These are phyloP conservation scores for Xenoacremonium recifei DNA, from an alignment of 2,329 filamentous ascomycete genomes.

Conservation along the genomic window DNA sequence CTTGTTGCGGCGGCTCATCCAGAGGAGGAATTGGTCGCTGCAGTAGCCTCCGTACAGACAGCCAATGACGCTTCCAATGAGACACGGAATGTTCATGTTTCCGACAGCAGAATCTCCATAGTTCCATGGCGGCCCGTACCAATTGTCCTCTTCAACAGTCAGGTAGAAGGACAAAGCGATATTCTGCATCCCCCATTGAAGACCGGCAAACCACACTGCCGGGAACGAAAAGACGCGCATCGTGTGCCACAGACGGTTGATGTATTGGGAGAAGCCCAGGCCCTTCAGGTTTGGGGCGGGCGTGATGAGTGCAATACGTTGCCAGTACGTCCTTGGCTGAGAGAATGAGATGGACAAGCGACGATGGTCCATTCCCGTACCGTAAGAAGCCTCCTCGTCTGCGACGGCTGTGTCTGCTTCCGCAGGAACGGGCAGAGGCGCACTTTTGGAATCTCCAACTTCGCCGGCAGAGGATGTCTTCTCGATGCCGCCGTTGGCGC, in stretches of 20 bases:
- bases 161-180: conserved; percentile 60
- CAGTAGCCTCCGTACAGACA: conserved; percentile 58
- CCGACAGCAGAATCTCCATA: conserved; percentile 53
- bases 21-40: conserved; percentile 54
- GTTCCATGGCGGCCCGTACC: conserved; percentile 52
- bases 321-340: conserved; percentile 48
- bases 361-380: conserved; percentile 14
- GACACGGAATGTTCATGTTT: conserved; percentile 56
- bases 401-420: conserved; percentile 11
- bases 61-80: conserved; percentile 54
- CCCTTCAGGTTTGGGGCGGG: conserved; percentile 53
- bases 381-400: conserved; percentile 13
- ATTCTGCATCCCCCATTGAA: conserved; percentile 60
- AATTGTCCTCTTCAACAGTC: conserved; percentile 56
- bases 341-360: conserved; percentile 23
- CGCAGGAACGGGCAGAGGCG: neutral
- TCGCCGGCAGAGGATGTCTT: neutral
- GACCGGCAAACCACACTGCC: conserved; percentile 54
- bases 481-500: neutral
- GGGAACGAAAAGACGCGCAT: conserved; percentile 57
- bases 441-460: neutral
- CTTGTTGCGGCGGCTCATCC: conserved; percentile 51
- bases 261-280: conserved; percentile 53
- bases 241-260: conserved; percentile 51
- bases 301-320: conserved; percentile 56